Evolutionary conservation across 495 filamentous ascomycete species (phyloP).

Genomic region (Tetracladium setigerum): DNA sequence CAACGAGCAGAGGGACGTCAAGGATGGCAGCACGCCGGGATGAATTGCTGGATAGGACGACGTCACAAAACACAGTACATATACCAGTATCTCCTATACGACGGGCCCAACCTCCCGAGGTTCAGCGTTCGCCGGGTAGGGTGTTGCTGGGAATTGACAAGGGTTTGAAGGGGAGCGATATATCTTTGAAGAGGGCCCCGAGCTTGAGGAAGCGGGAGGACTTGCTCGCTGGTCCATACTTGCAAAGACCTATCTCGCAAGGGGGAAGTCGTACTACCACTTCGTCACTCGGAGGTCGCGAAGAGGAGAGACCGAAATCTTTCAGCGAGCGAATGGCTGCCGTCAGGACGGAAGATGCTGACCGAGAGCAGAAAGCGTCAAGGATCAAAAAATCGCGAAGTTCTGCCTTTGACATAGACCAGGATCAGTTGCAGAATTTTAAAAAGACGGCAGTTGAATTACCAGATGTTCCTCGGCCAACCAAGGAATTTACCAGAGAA

Average conservation of each 20-base stretch:
- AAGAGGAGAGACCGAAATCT: constrained; percentile 46
- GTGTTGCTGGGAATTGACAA: constrained; percentile 86
- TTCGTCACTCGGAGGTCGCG: constrained; percentile 16
- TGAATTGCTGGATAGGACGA: constrained; percentile 24
- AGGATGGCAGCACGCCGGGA: constrained; percentile 18
- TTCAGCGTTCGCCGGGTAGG: constrained; percentile 70
- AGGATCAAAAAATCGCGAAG: constrained; percentile 53
- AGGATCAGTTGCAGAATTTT: constrained; percentile 56
- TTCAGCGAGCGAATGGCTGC: constrained; percentile 86
- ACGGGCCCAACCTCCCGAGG: constrained; percentile 35
- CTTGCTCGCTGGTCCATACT: constrained; percentile 28
- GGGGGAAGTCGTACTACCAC: constrained; percentile 10
- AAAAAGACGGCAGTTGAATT: constrained; percentile 53
- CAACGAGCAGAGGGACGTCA: constrained; percentile 17
- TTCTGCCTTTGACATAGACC: constrained; percentile 62
- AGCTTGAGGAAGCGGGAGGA: constrained; percentile 29
- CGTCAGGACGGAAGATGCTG: constrained; percentile 46
- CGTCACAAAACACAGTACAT: constrained; percentile 48
- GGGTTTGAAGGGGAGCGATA: constrained; percentile 68
- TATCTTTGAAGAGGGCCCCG: constrained; percentile 76
- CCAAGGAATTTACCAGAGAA: constrained; percentile 50
- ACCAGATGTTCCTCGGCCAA: constrained; percentile 36
- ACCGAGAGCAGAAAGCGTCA: constrained; percentile 44
- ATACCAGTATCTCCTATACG: constrained; percentile 75
- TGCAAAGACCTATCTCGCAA: constrained; percentile 35